Percentiles rank a stretch among this genome's conserved stretches.
Conservation (phyloP, 1,284 basidiomycete species). For the Cutaneotrichosporon cyanovorans region DNA sequence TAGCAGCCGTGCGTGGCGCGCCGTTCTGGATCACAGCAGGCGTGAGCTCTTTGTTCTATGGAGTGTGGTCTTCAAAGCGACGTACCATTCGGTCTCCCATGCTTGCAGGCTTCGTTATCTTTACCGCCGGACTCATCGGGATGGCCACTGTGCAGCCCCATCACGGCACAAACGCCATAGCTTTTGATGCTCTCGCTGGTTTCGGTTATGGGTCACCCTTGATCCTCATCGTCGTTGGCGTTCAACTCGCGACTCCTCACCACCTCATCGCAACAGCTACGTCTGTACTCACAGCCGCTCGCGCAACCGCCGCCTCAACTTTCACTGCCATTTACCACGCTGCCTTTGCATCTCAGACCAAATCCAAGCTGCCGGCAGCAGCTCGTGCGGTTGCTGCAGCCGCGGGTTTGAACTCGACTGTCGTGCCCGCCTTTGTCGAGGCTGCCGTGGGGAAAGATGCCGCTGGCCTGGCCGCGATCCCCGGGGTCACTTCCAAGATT, state of each 20-base stretch:
- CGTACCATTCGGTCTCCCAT: slow-evolving; percentile 12
- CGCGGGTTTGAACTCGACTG: slow-evolving; percentile 9
- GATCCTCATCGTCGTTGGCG: slow-evolving; percentile 18
- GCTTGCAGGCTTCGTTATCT: slow-evolving; percentile 13
- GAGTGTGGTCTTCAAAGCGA: slow-evolving; percentile 12
- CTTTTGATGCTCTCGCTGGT: slow-evolving; percentile 14
- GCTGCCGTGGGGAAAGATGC: background rate
- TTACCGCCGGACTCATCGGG: slow-evolving; percentile 13
- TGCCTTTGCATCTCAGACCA: slow-evolving; percentile 2
- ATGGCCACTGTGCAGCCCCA: slow-evolving; percentile 12
- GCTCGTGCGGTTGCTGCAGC: slow-evolving; percentile 10
- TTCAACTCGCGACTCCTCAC: slow-evolving; percentile 20
- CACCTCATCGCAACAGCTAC: slow-evolving; percentile 22
- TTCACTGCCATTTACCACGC: slow-evolving; percentile 21
- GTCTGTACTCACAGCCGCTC: slow-evolving; percentile 12
- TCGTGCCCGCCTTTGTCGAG: slow-evolving; percentile 9
- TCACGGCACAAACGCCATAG: background rate
- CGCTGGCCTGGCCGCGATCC: slow-evolving; percentile 2
- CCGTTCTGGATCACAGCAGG: slow-evolving; percentile 8
- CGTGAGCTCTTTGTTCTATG: slow-evolving; percentile 9
- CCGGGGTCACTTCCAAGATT: slow-evolving; percentile 9
- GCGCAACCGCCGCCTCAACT: slow-evolving; percentile 12
- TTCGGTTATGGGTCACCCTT: slow-evolving; percentile 20
- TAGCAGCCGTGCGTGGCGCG: slow-evolving; percentile 1
- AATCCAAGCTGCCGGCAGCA: slow-evolving; percentile 12